phyloP scores from a whole-genome alignment of 352 stramenopile species.

The Globisporangium iwayamae region DNA sequence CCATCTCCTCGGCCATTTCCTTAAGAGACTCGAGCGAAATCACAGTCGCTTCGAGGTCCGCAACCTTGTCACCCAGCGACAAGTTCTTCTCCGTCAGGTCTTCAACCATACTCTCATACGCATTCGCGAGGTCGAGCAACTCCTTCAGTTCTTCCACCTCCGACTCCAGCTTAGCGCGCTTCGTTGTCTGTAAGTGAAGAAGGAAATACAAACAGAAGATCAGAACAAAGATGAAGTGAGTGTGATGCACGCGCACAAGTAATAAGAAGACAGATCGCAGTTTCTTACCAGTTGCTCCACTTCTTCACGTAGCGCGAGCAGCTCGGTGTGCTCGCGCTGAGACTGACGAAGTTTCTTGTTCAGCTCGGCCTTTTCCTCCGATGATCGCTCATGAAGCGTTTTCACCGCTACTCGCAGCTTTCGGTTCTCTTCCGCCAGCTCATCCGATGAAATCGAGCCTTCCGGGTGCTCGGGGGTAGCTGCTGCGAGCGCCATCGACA shows the following conservation, averaged over 20 bases:
- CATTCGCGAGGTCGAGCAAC: constrained; percentile 80
- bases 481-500: constrained; percentile 45
- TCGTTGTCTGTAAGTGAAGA: constrained; percentile 33
- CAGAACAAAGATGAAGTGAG: background rate
- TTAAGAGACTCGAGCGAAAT: constrained; percentile 75
- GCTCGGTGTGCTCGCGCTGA: constrained; percentile 67
- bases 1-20: constrained; percentile 86
- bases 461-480: constrained; percentile 40
- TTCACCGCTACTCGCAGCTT: constrained; percentile 82
- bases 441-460: constrained; percentile 19
- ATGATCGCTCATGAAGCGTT: constrained; percentile 73
- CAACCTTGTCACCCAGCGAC: constrained; percentile 75
- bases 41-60: constrained; percentile 69
- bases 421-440: constrained; percentile 76
- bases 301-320: constrained; percentile 59
- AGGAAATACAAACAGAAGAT: background rate
- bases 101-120: constrained; percentile 88
- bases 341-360: constrained; percentile 77
- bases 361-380: constrained; percentile 77
- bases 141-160: constrained; percentile 86
- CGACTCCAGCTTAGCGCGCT: constrained; percentile 47
- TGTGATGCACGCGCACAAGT: background rate
- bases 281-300: constrained; percentile 56
- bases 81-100: constrained; percentile 87
- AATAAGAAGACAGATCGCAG: constrained; percentile 1